Evolutionary conservation across 2,329 filamentous ascomycete genomes (phyloP).

Genomic region (Fusarium albidum): DNA sequence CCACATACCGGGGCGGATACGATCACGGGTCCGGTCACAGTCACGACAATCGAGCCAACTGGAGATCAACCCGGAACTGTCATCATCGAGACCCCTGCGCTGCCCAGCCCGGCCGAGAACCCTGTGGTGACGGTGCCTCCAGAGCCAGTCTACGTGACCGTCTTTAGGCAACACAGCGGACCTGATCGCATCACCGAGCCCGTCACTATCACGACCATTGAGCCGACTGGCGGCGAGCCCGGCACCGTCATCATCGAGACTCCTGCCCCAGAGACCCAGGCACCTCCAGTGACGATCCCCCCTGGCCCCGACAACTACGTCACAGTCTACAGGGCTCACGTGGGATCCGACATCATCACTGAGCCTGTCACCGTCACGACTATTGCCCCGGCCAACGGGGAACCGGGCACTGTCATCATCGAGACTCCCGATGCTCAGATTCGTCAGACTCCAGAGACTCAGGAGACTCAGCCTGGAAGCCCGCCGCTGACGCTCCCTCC

Average conservation of each 20-base stretch:
- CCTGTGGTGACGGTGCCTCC: not conserved
- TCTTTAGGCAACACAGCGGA: not conserved
- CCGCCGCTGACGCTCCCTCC: constrained; percentile 5
- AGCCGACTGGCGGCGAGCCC: constrained; percentile 26
- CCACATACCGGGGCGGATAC: constrained; percentile 15
- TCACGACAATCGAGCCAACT: constrained; percentile 1
- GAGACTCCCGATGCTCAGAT: constrained; percentile 13
- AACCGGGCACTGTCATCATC: constrained; percentile 28
- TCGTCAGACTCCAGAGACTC: not conserved
- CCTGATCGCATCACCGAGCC: constrained; percentile 24
- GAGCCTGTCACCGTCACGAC: constrained; percentile 21
- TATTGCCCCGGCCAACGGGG: constrained; percentile 9
- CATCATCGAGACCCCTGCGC: constrained; percentile 7
- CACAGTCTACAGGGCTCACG: constrained; percentile 22
- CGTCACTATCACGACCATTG: constrained; percentile 31
- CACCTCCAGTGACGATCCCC: constrained; percentile 19
- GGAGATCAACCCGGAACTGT: constrained; percentile 4
- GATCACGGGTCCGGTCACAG: constrained; percentile 6
- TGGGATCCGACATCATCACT: constrained; percentile 15
- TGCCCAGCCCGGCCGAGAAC: not conserved
- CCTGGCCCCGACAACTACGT: constrained; percentile 21
- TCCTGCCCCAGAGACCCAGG: constrained; percentile 12
- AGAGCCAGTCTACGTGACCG: not conserved
- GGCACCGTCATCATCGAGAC: constrained; percentile 31
- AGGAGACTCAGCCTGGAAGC: not conserved